Conservation (phyloP, 352 stramenopile genomes). For the Globisporangium acanthophoron region DNA sequence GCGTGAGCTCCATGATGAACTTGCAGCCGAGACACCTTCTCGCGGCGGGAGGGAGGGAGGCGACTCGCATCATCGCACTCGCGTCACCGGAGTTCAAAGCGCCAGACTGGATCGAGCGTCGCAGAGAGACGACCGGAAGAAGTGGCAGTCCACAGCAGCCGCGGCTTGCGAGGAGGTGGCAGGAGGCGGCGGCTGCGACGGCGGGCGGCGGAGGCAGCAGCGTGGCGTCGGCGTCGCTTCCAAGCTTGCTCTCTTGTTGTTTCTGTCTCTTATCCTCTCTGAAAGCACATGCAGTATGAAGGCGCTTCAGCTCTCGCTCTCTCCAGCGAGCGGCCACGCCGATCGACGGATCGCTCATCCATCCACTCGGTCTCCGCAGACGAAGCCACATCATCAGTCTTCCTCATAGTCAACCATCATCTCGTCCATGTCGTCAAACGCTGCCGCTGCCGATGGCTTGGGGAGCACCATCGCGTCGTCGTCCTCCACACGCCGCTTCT, state of each 20-base stretch:
- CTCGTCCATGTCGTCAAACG: slow-evolving; percentile 70
- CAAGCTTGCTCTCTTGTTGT: slow-evolving; percentile 10
- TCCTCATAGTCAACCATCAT: slow-evolving; percentile 82
- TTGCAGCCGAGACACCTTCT: neutral
- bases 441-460: slow-evolving; percentile 29
- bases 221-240: neutral
- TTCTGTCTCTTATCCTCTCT: slow-evolving; percentile 10
- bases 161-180: neutral
- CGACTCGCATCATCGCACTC: neutral
- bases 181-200: neutral
- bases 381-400: slow-evolving; percentile 31
- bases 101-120: neutral
- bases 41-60: neutral
- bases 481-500: slow-evolving; percentile 17
- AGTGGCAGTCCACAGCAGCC: neutral
- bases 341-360: neutral
- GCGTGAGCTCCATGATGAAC: neutral
- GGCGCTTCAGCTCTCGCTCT: slow-evolving; percentile 1
- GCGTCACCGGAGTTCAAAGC: neutral
- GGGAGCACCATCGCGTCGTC: slow-evolving; percentile 20
- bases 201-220: neutral
- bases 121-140: neutral
- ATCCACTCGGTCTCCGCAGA: slow-evolving; percentile 14
- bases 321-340: neutral
- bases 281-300: slow-evolving; percentile 40